Conservation (phyloP, 2,329 filamentous ascomycete species). For the Cercospora sp. region DNA sequence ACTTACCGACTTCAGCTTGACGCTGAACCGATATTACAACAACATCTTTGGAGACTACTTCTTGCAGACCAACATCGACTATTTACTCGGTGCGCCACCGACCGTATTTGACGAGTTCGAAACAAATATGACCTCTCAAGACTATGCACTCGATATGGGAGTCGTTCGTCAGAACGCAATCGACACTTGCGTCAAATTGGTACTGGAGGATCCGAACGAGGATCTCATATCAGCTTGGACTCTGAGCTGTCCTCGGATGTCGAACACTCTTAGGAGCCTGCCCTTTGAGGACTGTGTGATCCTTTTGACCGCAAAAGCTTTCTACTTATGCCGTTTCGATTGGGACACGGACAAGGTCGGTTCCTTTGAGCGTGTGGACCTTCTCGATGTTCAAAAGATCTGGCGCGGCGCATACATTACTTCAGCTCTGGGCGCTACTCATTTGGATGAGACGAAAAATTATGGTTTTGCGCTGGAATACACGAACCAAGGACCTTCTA, state of each 20-base stretch:
- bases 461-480: conserved; percentile 82
- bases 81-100: conserved; percentile 80
- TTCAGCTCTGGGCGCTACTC: conserved; percentile 74
- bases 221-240: conserved; percentile 90
- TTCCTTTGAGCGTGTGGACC: conserved; percentile 81
- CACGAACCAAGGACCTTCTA: conserved; percentile 63
- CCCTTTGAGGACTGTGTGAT: conserved; percentile 88
- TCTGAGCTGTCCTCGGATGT: conserved; percentile 70
- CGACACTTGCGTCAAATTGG: conserved; percentile 81
- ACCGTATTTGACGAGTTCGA: conserved; percentile 93
- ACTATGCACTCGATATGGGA: conserved; percentile 82
- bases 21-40: conserved; percentile 73
- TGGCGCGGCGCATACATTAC: conserved; percentile 87
- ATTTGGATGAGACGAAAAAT: conserved; percentile 76
- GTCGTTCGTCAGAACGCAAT: conserved; percentile 87
- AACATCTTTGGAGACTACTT: conserved; percentile 99
- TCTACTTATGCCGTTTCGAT: conserved; percentile 90
- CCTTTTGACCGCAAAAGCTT: conserved; percentile 76
- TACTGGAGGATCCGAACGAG: conserved; percentile 75
- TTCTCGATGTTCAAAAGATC: conserved; percentile 71
- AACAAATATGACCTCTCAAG: conserved; percentile 85
- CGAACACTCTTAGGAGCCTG: conserved; percentile 65
- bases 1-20: conserved; percentile 85
- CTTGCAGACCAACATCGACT: conserved; percentile 94
- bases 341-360: conserved; percentile 94